Evolutionary conservation across 2,329 filamentous ascomycete species (phyloP), one percentile per base, ranked within the genome.

Genomic region (Saccharata proteae): DNA sequence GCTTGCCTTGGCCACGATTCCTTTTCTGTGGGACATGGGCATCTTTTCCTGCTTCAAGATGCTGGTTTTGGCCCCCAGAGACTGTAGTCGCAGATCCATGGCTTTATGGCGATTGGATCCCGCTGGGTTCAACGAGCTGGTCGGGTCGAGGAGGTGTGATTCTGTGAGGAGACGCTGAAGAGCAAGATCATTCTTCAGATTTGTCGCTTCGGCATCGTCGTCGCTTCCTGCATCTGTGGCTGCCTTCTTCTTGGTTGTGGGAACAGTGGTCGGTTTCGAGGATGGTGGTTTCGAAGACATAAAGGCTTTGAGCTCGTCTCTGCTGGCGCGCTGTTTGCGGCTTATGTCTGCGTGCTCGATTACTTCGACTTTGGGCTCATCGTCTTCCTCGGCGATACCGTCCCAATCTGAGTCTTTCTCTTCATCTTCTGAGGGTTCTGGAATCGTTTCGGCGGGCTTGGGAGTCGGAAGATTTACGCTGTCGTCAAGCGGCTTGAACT

Each of bases 121-220:
- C 3, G 63, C 59, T 17, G 54, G 50, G 23, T 58, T 51, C 12
- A 68, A 64, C 26, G 69, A 65, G 3, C 67, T 61, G 34, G 66
- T 61, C 16, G 63, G 61, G 28, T 74, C 69, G 35, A 96, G 74
- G 38, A 96, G 77, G 57, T 93, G 85, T 0, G 86, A 94, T 65
- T 98, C 90, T 43, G 78, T 71, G 36, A 98, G 74, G 23, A 98
- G 74, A 27, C 85, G 78, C 54, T 94, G 88, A 10, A 98, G 74
- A 22, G 83, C 86, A 32, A 93, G 74, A 54, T 96, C 90, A 55
- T 94, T 86, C 52, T 86, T 85, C 12, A 96, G 68, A 39, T 93
- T 80, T 8, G 62, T 55, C 15, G 64, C 55, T 49, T 79, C 75
- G 12, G 69, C 57, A 37, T 69, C 62, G 15, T 75, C 69, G n/a